These are phyloP conservation scores for Gremmenia infestans DNA, from an alignment of 2,329 filamentous ascomycete genomes.

Conservation along the genomic window DNA sequence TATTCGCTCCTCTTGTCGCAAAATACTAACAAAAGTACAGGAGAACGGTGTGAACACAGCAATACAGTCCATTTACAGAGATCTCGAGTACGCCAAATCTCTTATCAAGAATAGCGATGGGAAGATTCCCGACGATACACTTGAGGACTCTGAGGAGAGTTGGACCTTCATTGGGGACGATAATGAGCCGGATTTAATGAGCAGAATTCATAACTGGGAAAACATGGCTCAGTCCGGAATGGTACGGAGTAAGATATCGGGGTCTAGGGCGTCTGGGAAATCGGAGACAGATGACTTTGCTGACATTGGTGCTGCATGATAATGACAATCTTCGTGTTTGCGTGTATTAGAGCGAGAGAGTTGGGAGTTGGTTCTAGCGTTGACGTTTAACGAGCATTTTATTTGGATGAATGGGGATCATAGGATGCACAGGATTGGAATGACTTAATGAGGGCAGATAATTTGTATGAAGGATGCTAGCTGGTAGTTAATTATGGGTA, in stretches of 20 bases:
- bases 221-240: constrained; percentile 23
- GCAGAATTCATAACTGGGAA: constrained; percentile 30
- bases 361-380: background rate
- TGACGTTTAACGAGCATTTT: background rate
- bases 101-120: constrained; percentile 65
- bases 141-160: constrained; percentile 66
- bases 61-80: constrained; percentile 89
- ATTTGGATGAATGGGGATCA: background rate
- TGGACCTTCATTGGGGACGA: constrained; percentile 80
- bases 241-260: constrained; percentile 11
- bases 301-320: background rate
- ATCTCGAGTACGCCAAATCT: constrained; percentile 86
- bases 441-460: background rate
- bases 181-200: constrained; percentile 29
- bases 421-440: background rate
- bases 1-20: background rate
- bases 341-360: background rate
- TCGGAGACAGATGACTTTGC: constrained; percentile 5
- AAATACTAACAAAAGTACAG: constrained; percentile 42
- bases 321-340: background rate
- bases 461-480: background rate
- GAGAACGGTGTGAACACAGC: constrained; percentile 88
- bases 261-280: constrained; percentile 12
- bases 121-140: constrained; percentile 48
- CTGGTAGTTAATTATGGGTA: background rate